Evolutionary conservation across 2,329 filamentous ascomycete genomes (phyloP).

Genomic region (Neofusicoccum sp.): DNA sequence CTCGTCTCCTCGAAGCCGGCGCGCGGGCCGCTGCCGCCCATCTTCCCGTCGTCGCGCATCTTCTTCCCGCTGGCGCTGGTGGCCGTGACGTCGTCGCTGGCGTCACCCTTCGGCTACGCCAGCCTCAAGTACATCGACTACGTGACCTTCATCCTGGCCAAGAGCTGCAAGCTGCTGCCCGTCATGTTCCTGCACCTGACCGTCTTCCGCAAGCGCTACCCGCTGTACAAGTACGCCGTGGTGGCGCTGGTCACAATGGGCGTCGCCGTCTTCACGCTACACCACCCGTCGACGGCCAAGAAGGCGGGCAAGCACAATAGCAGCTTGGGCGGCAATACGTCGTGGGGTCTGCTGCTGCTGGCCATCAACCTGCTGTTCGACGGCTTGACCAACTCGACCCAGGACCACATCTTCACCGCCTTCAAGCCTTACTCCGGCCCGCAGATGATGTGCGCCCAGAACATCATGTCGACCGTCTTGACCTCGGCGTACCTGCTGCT

Average conservation of each 20-base stretch:
- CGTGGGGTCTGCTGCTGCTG: slow-evolving; percentile 80
- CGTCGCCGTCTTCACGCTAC: slow-evolving; percentile 91
- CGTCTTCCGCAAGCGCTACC: slow-evolving; percentile 83
- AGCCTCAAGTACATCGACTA: slow-evolving; percentile 93
- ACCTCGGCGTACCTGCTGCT: slow-evolving; percentile 74
- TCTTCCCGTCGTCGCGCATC: slow-evolving; percentile 77
- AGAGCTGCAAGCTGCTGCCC: slow-evolving; percentile 97
- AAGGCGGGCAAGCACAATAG: slow-evolving; percentile 35
- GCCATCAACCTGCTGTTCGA: slow-evolving; percentile 91
- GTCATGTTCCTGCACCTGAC: slow-evolving; percentile 97
- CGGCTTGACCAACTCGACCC: slow-evolving; percentile 91
- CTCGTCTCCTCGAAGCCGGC: slow-evolving; percentile 63
- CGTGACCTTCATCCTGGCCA: slow-evolving; percentile 94
- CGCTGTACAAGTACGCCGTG: slow-evolving; percentile 94
- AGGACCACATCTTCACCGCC: slow-evolving; percentile 82
- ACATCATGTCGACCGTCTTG: slow-evolving; percentile 77
- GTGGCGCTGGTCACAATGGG: slow-evolving; percentile 87
- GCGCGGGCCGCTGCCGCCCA: slow-evolving; percentile 47
- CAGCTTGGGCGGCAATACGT: slow-evolving; percentile 55
- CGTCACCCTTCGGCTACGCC: slow-evolving; percentile 94
- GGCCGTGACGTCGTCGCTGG: slow-evolving; percentile 81
- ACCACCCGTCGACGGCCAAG: slow-evolving; percentile 55
- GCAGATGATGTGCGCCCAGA: slow-evolving; percentile 99
- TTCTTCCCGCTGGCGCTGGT: slow-evolving; percentile 78
- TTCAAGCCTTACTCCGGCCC: slow-evolving; percentile 83